A percentile compares a stretch with the other conserved stretches of the same genome.
phyloP scores from a whole-genome alignment of 768 basidiomycete genomes.

The Lactarius vividus region DNA sequence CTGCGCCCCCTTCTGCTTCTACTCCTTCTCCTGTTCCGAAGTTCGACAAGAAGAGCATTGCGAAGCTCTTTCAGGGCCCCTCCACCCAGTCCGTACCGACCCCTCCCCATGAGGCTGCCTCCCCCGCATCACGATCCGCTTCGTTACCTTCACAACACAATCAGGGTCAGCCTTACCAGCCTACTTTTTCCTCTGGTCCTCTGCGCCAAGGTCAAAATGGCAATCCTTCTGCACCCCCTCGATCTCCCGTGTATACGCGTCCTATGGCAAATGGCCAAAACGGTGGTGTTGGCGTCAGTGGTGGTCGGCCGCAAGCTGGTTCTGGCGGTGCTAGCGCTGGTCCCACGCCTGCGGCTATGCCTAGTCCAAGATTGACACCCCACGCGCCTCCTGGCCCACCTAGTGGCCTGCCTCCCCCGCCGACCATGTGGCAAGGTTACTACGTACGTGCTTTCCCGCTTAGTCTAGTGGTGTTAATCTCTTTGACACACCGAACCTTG shows the following conservation, averaged over 20 bases:
- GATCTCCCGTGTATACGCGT: conserved; percentile 66
- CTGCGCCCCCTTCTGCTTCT: conserved; percentile 29
- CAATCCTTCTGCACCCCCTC: conserved; percentile 38
- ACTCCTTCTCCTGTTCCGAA: conserved; percentile 34
- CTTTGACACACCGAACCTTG: conserved; percentile 28
- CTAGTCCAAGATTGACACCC: conserved; percentile 66
- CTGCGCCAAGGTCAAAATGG: conserved; percentile 27
- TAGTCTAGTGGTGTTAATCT: conserved; percentile 16
- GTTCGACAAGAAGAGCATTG: conserved; percentile 48
- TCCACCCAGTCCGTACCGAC: conserved; percentile 27
- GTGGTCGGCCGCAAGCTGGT: conserved; percentile 40
- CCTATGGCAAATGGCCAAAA: conserved; percentile 53
- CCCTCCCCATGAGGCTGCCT: conserved; percentile 29
- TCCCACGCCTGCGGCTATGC: conserved; percentile 49
- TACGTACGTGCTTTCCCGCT: conserved; percentile 47
- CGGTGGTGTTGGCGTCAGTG: conserved; percentile 40
- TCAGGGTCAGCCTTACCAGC: conserved; percentile 18
- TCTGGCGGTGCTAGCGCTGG: conserved; percentile 37
- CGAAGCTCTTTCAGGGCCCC: conserved; percentile 59
- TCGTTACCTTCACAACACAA: conserved; percentile 46
- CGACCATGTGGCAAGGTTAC: conserved; percentile 46
- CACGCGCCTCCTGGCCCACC: conserved; percentile 56
- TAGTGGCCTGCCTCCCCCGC: conserved; percentile 47
- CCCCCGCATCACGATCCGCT: conserved; percentile 50
- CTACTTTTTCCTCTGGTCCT: conserved; percentile 20